phyloP scores from a whole-genome alignment of 805 yeast genomes.

The Crinitomyces ghanaensis region DNA sequence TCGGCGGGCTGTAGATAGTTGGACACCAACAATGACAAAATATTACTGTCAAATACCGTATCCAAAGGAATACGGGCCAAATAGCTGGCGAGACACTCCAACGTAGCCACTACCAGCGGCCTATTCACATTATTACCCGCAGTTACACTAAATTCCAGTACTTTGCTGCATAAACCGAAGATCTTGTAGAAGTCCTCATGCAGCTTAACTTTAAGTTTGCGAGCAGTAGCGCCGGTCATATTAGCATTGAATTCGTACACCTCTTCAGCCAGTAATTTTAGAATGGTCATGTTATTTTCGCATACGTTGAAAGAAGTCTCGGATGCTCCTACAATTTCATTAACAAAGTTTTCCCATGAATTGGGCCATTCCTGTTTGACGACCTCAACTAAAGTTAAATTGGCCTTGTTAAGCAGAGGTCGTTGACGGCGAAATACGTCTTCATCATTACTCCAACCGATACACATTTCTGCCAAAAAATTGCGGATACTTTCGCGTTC shows the following conservation, averaged over 20 bases:
- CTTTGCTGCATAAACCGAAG: constrained; percentile 86
- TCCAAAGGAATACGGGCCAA: constrained; percentile 91
- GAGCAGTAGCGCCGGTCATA: constrained; percentile 92
- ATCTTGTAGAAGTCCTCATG: constrained; percentile 86
- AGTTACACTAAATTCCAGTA: too few relatives aligned
- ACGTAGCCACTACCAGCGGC: constrained; percentile 73
- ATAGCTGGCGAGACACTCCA: constrained; percentile 71
- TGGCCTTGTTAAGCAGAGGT: constrained; percentile 84
- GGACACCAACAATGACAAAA: constrained; percentile 57
- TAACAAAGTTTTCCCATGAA: constrained; percentile 95
- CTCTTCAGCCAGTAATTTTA: constrained; percentile 84
- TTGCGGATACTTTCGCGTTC: constrained; percentile 90
- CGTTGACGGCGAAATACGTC: constrained; percentile 56
- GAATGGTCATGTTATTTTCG: constrained; percentile 92
- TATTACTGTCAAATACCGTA: constrained; percentile 78
- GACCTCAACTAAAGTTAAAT: constrained; percentile 84
- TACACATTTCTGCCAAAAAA: constrained; percentile 87
- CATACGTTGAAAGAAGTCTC: constrained; percentile 84
- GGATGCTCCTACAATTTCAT: constrained; percentile 79
- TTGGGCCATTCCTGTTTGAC: constrained; percentile 99
- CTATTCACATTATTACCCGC: constrained; percentile 81
- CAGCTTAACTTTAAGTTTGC: constrained; percentile 71
- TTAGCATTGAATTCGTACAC: constrained; percentile 92
- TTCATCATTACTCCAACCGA: constrained; percentile 80
- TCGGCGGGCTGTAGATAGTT: constrained; percentile 70